Evolutionary conservation across 345 rosid species (phyloP).

Genomic region (Salix udensis): DNA sequence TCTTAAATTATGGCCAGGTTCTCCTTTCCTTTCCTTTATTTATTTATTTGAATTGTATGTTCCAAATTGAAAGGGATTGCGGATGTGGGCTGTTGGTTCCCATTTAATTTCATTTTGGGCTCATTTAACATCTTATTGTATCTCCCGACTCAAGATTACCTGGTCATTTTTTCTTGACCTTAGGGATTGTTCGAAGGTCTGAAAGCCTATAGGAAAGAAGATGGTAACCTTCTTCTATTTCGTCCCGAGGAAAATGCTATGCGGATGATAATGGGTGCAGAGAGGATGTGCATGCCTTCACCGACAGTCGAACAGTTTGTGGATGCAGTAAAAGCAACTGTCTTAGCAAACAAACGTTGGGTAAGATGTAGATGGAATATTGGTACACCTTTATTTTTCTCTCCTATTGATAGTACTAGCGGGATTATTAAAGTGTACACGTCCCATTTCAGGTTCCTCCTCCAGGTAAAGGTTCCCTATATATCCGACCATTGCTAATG

Average conservation of each 20-base stretch:
- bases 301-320: conserved; percentile 83
- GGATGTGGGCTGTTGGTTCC: neutral
- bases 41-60: no score
- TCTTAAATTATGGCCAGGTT: conserved; percentile 95
- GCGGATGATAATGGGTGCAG: conserved; percentile 82
- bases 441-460: conserved; percentile 70
- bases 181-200: conserved; percentile 93
- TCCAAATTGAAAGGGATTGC: neutral
- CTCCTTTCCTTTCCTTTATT: neutral
- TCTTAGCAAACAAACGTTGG: conserved; percentile 93
- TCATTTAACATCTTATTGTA: neutral
- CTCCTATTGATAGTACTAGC: conserved; percentile 1
- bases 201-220: conserved; percentile 82
- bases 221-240: conserved; percentile 68
- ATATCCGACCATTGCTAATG: conserved; percentile 85
- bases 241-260: conserved; percentile 91
- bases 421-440: conserved; percentile 11
- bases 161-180: neutral
- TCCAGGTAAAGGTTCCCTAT: conserved; percentile 87
- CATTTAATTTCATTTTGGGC: no score
- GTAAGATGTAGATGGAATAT: conserved; percentile 31
- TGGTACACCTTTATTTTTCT: neutral
- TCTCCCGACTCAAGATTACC: neutral
- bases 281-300: conserved; percentile 94
- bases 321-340: conserved; percentile 78